Percentiles rank a stretch among this genome's conserved stretches.
These are phyloP conservation scores for Didymellaceae sp. DNA, from an alignment of 2,329 filamentous ascomycete genomes.

Conservation along the genomic window DNA sequence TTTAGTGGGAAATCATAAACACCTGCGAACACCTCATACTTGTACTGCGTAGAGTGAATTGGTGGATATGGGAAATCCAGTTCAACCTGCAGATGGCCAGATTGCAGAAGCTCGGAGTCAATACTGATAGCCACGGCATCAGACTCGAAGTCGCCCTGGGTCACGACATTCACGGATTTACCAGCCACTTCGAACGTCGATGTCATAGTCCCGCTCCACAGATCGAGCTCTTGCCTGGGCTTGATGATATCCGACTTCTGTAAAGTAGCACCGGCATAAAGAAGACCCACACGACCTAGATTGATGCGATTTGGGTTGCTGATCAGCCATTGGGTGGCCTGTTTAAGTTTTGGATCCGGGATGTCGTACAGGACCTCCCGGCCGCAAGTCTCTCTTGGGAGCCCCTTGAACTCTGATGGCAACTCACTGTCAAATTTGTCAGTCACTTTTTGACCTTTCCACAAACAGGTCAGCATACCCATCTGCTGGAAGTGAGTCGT, in stretches of 20 bases:
- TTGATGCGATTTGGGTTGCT: constrained; percentile 61
- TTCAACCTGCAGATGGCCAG: constrained; percentile 53
- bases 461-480: constrained; percentile 24
- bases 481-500: constrained; percentile 50
- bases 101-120: constrained; percentile 51
- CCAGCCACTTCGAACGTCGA: constrained; percentile 55
- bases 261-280: constrained; percentile 46
- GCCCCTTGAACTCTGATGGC: constrained; percentile 38
- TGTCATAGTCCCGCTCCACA: constrained; percentile 57
- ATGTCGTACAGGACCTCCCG: constrained; percentile 51
- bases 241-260: constrained; percentile 19
- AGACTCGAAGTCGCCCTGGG: constrained; percentile 53
- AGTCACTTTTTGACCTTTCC: background rate
- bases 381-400: constrained; percentile 52
- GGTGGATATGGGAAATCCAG: constrained; percentile 60
- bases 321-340: constrained; percentile 60
- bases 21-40: constrained; percentile 56
- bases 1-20: constrained; percentile 55
- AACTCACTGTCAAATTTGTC: constrained; percentile 19
- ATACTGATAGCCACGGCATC: constrained; percentile 55
- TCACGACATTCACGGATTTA: constrained; percentile 51
- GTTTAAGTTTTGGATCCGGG: constrained; percentile 48
- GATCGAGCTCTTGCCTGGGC: constrained; percentile 52
- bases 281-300: constrained; percentile 55
- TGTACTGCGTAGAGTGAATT: constrained; percentile 33